Percentiles rank a stretch among this genome's conserved stretches.
Evolutionary conservation across 768 basidiomycete genomes (phyloP).

Genomic region (Russula griseocarnosa): DNA sequence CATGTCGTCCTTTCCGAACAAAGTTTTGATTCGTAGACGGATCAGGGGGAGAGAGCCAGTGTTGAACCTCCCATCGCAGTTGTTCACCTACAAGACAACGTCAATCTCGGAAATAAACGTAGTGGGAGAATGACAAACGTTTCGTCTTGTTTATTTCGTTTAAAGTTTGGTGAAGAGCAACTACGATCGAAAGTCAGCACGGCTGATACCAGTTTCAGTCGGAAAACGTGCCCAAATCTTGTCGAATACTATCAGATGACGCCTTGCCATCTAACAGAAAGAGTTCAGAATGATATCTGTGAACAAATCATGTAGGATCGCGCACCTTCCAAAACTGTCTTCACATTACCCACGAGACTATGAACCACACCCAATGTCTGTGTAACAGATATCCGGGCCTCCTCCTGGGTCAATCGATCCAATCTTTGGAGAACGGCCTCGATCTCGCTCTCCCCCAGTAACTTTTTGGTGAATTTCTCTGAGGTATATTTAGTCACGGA

Average conservation of each 20-base stretch:
- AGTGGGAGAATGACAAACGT: not conserved
- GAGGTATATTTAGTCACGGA: not conserved
- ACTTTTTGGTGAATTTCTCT: conserved; percentile 3
- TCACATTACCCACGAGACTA: not conserved
- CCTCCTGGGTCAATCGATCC: conserved; percentile 1
- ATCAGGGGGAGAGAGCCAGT: conserved; percentile 4
- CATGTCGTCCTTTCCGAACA: not conserved
- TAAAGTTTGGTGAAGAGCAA: not conserved
- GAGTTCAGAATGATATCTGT: not conserved
- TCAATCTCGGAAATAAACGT: not conserved
- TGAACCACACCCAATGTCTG: not conserved
- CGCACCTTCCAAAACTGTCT: not conserved
- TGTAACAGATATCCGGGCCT: conserved; percentile 2
- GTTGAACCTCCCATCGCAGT: not conserved
- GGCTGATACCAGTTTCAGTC: not conserved
- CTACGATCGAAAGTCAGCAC: not conserved
- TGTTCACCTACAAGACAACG: not conserved
- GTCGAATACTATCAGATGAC: not conserved
- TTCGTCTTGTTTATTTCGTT: not conserved
- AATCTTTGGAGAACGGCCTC: not conserved
- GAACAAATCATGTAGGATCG: not conserved
- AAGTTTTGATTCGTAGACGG: conserved; percentile 12
- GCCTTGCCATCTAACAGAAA: not conserved
- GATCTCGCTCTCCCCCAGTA: conserved; percentile 1
- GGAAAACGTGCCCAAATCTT: not conserved